Percentiles rank a stretch among this genome's conserved stretches.
Evolutionary conservation across 768 basidiomycete species (phyloP).

Genomic region (Mycena albidolilacea): DNA sequence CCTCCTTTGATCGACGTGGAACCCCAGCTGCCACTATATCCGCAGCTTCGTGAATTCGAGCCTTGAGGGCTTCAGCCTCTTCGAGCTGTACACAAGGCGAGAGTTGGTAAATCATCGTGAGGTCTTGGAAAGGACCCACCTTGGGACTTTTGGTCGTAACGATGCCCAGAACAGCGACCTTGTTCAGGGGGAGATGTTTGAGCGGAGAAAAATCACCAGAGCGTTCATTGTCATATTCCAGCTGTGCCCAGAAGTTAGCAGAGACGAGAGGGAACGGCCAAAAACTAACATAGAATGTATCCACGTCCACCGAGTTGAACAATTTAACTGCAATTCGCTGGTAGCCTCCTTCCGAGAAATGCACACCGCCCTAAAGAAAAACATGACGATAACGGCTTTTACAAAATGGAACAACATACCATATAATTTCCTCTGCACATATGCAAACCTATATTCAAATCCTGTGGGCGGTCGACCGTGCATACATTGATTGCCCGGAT

Average conservation of each 20-base stretch:
- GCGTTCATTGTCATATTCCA: constrained; percentile 78
- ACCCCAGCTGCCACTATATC: constrained; percentile 61
- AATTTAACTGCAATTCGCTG: constrained; percentile 67
- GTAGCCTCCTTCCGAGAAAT: constrained; percentile 76
- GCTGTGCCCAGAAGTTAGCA: constrained; percentile 50
- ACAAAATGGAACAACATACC: constrained; percentile 51
- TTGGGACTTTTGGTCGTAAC: constrained; percentile 64
- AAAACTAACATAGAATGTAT: constrained; percentile 63
- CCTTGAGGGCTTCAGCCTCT: constrained; percentile 62
- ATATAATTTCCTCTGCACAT: constrained; percentile 72
- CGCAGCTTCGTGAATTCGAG: constrained; percentile 68
- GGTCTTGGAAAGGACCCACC: constrained; percentile 44
- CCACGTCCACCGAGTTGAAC: constrained; percentile 73
- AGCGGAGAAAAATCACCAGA: constrained; percentile 74
- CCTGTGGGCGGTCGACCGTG: constrained; percentile 65
- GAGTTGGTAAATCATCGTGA: not conserved
- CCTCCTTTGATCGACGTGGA: constrained; percentile 60
- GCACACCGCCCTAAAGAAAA: constrained; percentile 53
- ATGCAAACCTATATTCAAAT: constrained; percentile 71
- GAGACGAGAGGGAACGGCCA: constrained; percentile 1
- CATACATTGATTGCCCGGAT: constrained; percentile 75
- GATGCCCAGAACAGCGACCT: constrained; percentile 63
- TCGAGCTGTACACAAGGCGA: constrained; percentile 57
- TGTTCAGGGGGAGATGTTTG: constrained; percentile 63
- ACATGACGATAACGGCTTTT: constrained; percentile 12